phyloP scores from a whole-genome alignment of 1,139 yeast genomes.

The Taiozyma onychis region DNA sequence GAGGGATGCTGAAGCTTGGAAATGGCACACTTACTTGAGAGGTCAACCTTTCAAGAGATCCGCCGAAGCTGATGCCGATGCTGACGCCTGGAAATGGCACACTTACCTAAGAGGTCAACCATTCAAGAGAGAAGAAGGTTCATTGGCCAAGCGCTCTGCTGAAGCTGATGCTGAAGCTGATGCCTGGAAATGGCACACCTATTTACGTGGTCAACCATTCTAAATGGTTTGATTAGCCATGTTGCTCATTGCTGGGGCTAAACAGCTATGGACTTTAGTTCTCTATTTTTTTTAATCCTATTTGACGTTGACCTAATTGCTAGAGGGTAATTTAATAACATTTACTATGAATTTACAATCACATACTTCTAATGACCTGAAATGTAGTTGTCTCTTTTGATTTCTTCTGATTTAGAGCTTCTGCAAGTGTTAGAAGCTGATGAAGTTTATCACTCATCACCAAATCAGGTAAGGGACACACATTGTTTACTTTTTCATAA shows the following conservation, averaged over 20 bases:
- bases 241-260: background rate
- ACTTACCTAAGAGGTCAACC: slow-evolving; percentile 15
- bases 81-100: slow-evolving; percentile 17
- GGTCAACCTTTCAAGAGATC: slow-evolving; percentile 17
- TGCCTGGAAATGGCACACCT: slow-evolving; percentile 16
- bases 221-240: background rate
- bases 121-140: slow-evolving; percentile 10
- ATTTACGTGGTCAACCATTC: slow-evolving; percentile 7
- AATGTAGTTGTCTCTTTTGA: background rate
- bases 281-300: background rate
- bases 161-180: slow-evolving; percentile 15
- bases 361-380: background rate
- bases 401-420: background rate
- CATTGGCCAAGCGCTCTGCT: slow-evolving; percentile 5
- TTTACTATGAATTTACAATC: too few species aligned
- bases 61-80: slow-evolving; percentile 13
- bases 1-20: slow-evolving; percentile 14
- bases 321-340: background rate
- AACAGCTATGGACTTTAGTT: background rate
- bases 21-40: slow-evolving; percentile 10
- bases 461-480: background rate
- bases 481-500: background rate
- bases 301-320: background rate
- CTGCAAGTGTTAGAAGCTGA: background rate
- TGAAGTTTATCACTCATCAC: background rate